Evolutionary conservation across 2,329 filamentous ascomycete genomes (phyloP).

Genomic region (Fusarium lyarnte): DNA sequence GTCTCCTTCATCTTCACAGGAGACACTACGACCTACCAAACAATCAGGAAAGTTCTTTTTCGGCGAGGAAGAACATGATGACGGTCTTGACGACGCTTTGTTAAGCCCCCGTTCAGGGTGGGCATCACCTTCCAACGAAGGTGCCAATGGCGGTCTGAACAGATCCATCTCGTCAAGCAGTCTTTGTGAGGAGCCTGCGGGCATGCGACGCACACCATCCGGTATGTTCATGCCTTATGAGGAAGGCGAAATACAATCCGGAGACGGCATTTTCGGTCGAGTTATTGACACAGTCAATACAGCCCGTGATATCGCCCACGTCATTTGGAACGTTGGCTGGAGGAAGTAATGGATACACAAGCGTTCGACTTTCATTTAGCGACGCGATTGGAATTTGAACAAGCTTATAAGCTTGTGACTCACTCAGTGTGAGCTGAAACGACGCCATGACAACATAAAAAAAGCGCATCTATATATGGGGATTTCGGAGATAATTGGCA

Average conservation of each 20-base stretch:
- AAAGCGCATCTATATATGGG: slow-evolving; percentile 31
- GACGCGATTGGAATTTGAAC: slow-evolving; percentile 27
- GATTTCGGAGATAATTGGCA: slow-evolving; percentile 19
- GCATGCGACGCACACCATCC: slow-evolving; percentile 81
- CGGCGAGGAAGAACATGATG: slow-evolving; percentile 68
- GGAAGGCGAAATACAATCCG: slow-evolving; percentile 71
- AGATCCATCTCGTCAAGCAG: slow-evolving; percentile 60
- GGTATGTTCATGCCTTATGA: slow-evolving; percentile 94
- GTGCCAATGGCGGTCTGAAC: slow-evolving; percentile 49
- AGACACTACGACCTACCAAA: slow-evolving; percentile 78
- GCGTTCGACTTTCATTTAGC: slow-evolving; percentile 22
- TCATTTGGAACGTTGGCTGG: slow-evolving; percentile 78
- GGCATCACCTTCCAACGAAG: slow-evolving; percentile 44
- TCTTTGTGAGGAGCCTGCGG: slow-evolving; percentile 62
- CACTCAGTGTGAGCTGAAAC: slow-evolving; percentile 29
- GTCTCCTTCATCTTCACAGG: slow-evolving; percentile 82
- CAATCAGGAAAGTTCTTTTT: slow-evolving; percentile 71
- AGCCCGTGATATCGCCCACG: slow-evolving; percentile 74
- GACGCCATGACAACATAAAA: slow-evolving; percentile 31
- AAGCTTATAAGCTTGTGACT: slow-evolving; percentile 32
- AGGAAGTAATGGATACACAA: slow-evolving; percentile 55
- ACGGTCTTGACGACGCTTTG: slow-evolving; percentile 55
- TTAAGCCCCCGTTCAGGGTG: slow-evolving; percentile 46
- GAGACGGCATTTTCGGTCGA: slow-evolving; percentile 76
- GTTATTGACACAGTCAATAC: slow-evolving; percentile 84